Percentiles rank a stretch among this genome's conserved stretches.
phyloP scores from a whole-genome alignment of 129 eudicot species.

The Arctium minus region DNA sequence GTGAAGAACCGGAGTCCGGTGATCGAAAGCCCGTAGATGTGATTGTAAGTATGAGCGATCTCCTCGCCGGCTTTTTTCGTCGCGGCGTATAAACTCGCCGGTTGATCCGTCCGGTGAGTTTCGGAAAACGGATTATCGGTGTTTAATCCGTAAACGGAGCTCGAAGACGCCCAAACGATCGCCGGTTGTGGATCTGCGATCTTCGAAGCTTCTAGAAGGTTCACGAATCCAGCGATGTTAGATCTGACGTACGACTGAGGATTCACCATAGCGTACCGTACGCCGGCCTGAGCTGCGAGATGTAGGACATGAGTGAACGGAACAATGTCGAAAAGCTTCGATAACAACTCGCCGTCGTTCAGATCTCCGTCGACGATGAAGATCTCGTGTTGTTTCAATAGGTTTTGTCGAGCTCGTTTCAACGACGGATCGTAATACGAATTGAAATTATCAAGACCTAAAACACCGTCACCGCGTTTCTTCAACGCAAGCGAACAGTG shows the following conservation, averaged over 20 bases:
- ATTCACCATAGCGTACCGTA: conserved; percentile 71
- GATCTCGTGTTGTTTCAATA: conserved; percentile 32
- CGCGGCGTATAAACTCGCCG: conserved; percentile 78
- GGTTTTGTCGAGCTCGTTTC: conserved; percentile 52
- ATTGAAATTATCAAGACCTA: conserved; percentile 73
- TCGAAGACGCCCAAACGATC: conserved; percentile 78
- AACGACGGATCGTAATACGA: conserved; percentile 70
- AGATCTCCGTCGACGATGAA: conserved; percentile 65
- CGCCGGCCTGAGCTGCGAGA: conserved; percentile 77
- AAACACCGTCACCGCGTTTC: conserved; percentile 70
- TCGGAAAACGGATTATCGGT: conserved; percentile 63
- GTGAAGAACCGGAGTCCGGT: conserved; percentile 71
- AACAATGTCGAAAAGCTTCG: conserved; percentile 54
- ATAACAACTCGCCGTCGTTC: conserved; percentile 47
- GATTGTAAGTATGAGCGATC: conserved; percentile 68
- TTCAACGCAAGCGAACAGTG: conserved; percentile 60
- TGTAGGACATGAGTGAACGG: conserved; percentile 63
- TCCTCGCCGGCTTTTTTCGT: conserved; percentile 80
- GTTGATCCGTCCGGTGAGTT: conserved; percentile 57
- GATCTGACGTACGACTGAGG: conserved; percentile 59
- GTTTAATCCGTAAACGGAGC: conserved; percentile 70
- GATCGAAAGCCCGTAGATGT: conserved; percentile 64
- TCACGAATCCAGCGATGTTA: conserved; percentile 71
- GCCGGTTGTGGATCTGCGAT: conserved; percentile 68
- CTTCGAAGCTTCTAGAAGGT: conserved; percentile 49